These are phyloP conservation scores for Paecilomyces dactylethromorphus DNA, from an alignment of 2,329 filamentous ascomycete species.

Conservation along the genomic window DNA sequence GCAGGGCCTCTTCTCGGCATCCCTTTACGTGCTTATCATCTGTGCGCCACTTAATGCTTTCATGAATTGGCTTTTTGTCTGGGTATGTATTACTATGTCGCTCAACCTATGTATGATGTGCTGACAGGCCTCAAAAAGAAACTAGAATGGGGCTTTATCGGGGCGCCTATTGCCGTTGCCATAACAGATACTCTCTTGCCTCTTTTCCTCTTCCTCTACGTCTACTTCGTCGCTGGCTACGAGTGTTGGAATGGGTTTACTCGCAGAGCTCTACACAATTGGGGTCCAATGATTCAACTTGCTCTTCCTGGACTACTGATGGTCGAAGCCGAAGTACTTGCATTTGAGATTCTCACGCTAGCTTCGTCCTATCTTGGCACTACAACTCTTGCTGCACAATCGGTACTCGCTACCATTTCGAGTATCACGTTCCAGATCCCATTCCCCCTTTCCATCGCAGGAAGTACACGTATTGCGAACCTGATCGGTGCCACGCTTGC, in stretches of 20 bases:
- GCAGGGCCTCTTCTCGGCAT: slow-evolving; percentile 76
- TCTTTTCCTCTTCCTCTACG: slow-evolving; percentile 65
- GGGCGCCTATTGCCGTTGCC: slow-evolving; percentile 70
- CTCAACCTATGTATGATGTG: slow-evolving; percentile 6
- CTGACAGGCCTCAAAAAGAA: slow-evolving; percentile 21
- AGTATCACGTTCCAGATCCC: slow-evolving; percentile 84
- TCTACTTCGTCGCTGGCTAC: slow-evolving; percentile 62
- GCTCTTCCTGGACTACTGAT: slow-evolving; percentile 86
- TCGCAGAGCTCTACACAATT: slow-evolving; percentile 63
- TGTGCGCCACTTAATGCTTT: slow-evolving; percentile 75
- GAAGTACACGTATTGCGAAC: slow-evolving; percentile 83
- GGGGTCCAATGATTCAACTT: slow-evolving; percentile 78
- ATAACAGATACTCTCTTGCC: slow-evolving; percentile 72
- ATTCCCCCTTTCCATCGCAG: slow-evolving; percentile 83
- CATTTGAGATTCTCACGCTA: slow-evolving; percentile 88
- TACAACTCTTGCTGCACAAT: slow-evolving; percentile 78
- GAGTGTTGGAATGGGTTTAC: slow-evolving; percentile 79
- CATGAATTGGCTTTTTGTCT: slow-evolving; percentile 76
- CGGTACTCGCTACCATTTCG: slow-evolving; percentile 70
- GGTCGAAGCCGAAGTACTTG: slow-evolving; percentile 89
- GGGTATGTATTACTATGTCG: slow-evolving; percentile 44
- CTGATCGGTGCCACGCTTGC: slow-evolving; percentile 81
- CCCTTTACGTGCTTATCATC: slow-evolving; percentile 74
- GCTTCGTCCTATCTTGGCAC: slow-evolving; percentile 72
- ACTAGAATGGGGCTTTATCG: slow-evolving; percentile 63